phyloP scores from a whole-genome alignment of 768 basidiomycete genomes.

The Naganishia vaughanmartiniae region DNA sequence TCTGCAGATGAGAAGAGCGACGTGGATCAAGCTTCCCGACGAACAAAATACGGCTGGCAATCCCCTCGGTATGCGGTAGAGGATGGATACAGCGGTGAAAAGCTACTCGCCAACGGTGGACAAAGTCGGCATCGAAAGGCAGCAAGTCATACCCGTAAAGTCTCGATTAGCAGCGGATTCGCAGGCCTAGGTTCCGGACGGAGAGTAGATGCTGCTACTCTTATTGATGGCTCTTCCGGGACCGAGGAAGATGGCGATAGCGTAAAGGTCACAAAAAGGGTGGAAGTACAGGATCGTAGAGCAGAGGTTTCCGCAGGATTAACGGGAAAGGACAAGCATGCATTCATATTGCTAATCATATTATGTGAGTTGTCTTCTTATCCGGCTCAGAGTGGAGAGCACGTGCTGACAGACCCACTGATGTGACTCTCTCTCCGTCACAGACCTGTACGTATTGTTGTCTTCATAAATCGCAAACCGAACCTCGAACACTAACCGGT shows the following conservation, averaged over 20 bases:
- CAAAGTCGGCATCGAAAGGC: conserved; percentile 17
- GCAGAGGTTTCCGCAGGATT: conserved; percentile 25
- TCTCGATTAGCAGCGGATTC: conserved; percentile 19
- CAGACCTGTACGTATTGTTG: conserved; percentile 29
- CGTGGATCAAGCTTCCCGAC: background rate
- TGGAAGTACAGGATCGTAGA: conserved; percentile 18
- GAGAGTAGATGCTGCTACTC: conserved; percentile 8
- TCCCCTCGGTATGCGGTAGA: conserved; percentile 12
- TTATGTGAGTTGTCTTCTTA: conserved; percentile 66
- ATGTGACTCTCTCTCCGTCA: background rate
- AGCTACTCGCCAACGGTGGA: background rate
- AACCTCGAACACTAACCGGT: too few species aligned
- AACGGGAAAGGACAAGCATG: conserved; percentile 63
- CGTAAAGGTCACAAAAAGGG: conserved; percentile 8
- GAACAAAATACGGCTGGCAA: conserved; percentile 16
- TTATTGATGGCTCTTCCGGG: background rate
- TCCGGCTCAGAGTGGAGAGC: background rate
- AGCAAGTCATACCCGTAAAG: conserved; percentile 11
- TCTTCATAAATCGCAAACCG: background rate
- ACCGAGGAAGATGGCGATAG: conserved; percentile 11
- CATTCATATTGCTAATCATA: conserved; percentile 77
- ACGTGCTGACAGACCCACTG: background rate
- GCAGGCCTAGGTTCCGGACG: conserved; percentile 18
- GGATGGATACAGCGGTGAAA: conserved; percentile 12
- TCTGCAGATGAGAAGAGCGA: conserved; percentile 17